Conservation (phyloP, 306 rosid species). For the Cucurbita moschata region DNA sequence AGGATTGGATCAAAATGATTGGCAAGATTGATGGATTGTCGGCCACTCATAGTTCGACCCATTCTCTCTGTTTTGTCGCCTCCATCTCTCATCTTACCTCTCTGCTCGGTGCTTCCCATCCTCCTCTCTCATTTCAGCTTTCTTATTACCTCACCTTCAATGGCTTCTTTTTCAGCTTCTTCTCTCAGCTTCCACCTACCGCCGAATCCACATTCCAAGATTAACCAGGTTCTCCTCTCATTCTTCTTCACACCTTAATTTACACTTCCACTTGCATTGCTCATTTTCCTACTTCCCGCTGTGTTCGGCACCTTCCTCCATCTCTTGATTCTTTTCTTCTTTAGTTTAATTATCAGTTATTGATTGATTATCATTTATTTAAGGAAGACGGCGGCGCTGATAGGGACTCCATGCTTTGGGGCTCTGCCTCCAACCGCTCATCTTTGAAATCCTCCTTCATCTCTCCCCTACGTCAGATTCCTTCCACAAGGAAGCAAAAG, state of each 20-base stretch:
- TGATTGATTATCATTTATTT: neutral
- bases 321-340: neutral
- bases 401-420: neutral
- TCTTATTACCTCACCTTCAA: neutral
- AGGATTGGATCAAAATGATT: neutral
- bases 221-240: conserved; percentile 18
- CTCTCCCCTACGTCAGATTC: conserved; percentile 27
- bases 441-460: conserved; percentile 41
- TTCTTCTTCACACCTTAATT: neutral
- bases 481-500: conserved; percentile 13
- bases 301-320: neutral
- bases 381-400: conserved; percentile 5
- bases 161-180: conserved; percentile 54
- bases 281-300: neutral
- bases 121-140: conserved; percentile 1
- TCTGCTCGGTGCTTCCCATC: neutral
- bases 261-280: neutral
- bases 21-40: neutral
- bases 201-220: conserved; percentile 15
- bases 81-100: too few species aligned
- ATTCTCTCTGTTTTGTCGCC: neutral
- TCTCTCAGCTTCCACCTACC: conserved; percentile 24
- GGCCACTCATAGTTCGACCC: neutral
- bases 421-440: conserved; percentile 8
- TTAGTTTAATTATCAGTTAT: neutral